Evolutionary conservation across 2,329 filamentous ascomycete genomes (phyloP).

Genomic region (Dryadomyces sulphureus): DNA sequence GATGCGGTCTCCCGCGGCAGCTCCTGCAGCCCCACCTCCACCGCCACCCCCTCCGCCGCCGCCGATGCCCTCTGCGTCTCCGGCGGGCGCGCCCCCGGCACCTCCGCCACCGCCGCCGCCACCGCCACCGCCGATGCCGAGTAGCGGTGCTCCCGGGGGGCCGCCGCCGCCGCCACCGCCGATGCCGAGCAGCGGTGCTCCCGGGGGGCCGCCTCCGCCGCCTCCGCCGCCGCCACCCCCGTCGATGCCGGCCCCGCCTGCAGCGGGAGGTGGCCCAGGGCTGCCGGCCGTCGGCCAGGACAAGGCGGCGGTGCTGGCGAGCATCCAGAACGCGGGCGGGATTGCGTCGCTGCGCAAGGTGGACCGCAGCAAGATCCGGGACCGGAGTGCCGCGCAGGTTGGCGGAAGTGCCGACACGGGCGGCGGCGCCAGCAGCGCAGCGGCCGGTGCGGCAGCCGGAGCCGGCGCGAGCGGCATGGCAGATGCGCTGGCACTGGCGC

Average conservation of each 20-base stretch:
- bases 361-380: conserved; percentile 51
- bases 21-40: background rate
- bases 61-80: background rate
- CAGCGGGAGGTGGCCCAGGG: conserved; percentile 20
- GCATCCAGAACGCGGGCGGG: conserved; percentile 57
- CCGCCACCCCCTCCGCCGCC: background rate
- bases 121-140: background rate
- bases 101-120: background rate
- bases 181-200: background rate
- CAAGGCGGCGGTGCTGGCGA: conserved; percentile 49
- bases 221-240: conserved; percentile 25
- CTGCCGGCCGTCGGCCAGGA: conserved; percentile 26
- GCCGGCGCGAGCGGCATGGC: conserved; percentile 45
- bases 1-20: background rate
- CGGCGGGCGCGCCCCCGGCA: too few relatives aligned
- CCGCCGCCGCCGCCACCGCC: conserved; percentile 25
- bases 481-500: conserved; percentile 68
- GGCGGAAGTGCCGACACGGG: conserved; percentile 32
- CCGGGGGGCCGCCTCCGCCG: conserved; percentile 18
- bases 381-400: conserved; percentile 52
- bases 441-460: conserved; percentile 34
- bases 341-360: conserved; percentile 62
- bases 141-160: conserved; percentile 11
- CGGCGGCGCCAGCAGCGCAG: conserved; percentile 34
- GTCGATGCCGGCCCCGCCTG: conserved; percentile 29